A percentile compares a stretch with the other conserved stretches of the same genome.
Conservation (phyloP, 768 basidiomycete species). For the Dentipellis sp. region DNA sequence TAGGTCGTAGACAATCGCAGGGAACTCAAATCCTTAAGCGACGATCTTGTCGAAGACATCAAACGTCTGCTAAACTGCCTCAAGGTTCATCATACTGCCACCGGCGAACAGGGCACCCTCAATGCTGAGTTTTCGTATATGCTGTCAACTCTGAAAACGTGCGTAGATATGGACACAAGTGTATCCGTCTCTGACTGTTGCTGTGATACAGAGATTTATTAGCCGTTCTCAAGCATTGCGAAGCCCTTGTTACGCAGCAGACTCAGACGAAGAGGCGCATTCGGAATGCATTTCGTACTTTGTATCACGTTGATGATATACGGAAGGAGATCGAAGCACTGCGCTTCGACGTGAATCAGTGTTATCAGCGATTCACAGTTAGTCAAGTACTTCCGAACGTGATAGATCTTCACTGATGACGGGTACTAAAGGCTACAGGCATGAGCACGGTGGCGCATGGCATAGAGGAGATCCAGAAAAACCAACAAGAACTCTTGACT, state of each 20-base stretch:
- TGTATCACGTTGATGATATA: background rate
- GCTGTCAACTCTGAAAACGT: background rate
- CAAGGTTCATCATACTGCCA: background rate
- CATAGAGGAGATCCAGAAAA: too few species aligned
- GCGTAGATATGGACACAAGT: too few species aligned
- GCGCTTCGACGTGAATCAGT: too few species aligned
- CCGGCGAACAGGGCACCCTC: background rate
- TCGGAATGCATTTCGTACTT: background rate
- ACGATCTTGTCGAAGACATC: background rate
- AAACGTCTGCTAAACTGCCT: background rate
- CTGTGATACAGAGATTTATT: background rate
- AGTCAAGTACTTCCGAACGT: too few species aligned
- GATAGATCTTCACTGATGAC: too few species aligned
- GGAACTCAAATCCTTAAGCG: background rate
- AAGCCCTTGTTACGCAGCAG: background rate
- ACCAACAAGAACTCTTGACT: background rate
- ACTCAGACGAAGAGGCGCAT: background rate
- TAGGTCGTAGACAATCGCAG: background rate
- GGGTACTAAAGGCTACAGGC: too few species aligned
- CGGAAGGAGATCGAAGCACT: too few species aligned
- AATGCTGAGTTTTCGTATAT: background rate
- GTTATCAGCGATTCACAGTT: too few species aligned
- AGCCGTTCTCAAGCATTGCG: background rate
- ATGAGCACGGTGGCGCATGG: too few species aligned
- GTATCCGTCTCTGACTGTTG: background rate